These are phyloP conservation scores for Colletotrichum paranaense DNA, from an alignment of 2,329 filamentous ascomycete species.

Conservation along the genomic window DNA sequence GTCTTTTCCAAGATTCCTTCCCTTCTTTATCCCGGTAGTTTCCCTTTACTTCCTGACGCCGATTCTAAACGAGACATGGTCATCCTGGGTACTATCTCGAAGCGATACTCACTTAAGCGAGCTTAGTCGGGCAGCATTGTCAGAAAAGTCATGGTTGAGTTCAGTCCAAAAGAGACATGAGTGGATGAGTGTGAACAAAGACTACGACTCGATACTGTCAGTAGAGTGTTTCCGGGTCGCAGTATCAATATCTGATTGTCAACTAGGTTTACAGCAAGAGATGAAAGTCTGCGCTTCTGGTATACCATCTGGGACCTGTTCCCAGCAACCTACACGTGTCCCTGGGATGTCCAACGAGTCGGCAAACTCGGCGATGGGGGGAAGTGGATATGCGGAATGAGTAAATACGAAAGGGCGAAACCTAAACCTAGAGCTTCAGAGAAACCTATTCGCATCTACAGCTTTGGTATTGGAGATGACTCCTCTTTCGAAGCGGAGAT, in stretches of 20 bases:
- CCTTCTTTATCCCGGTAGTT: not conserved
- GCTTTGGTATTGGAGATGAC: slow-evolving; percentile 49
- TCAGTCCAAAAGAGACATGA: not conserved
- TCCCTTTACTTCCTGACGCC: not conserved
- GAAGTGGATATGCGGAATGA: slow-evolving; percentile 55
- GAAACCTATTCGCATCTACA: slow-evolving; percentile 46
- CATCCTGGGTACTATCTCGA: not conserved
- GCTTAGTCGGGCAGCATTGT: not conserved
- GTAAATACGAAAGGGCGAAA: slow-evolving; percentile 42
- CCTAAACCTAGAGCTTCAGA: slow-evolving; percentile 32
- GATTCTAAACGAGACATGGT: not conserved
- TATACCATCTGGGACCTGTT: slow-evolving; percentile 53
- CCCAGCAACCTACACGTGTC: slow-evolving; percentile 50
- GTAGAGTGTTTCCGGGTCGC: not conserved
- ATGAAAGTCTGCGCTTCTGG: not conserved
- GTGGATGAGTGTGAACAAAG: not conserved
- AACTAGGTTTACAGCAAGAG: not conserved
- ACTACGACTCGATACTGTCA: not conserved
- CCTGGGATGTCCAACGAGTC: slow-evolving; percentile 51
- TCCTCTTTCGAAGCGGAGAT: slow-evolving; percentile 51
- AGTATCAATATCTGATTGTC: not conserved
- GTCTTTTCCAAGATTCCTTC: not conserved
- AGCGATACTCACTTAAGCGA: not conserved
- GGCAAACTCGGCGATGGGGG: slow-evolving; percentile 52
- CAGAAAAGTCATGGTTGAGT: not conserved